A percentile compares a stretch with the other conserved stretches of the same genome.
Evolutionary conservation across 2,329 filamentous ascomycete species (phyloP).

Genomic region (Stromatinia cepivora): DNA sequence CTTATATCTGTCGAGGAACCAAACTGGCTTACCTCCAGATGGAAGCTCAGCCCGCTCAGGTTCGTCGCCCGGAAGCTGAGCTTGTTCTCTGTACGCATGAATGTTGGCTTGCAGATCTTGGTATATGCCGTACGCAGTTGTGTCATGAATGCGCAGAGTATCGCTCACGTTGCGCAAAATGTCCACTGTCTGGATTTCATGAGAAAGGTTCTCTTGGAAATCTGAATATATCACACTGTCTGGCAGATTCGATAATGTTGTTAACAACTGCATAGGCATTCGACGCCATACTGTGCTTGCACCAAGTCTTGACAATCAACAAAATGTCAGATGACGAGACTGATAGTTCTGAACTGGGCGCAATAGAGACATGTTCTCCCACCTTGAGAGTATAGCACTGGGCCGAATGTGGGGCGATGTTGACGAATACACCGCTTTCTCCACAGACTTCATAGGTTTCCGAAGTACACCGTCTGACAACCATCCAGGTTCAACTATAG

Average conservation of each 20-base stretch:
- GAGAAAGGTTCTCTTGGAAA: constrained; percentile 2
- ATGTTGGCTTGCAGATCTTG: not conserved
- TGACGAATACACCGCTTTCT: constrained; percentile 7
- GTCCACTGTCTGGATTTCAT: constrained; percentile 9
- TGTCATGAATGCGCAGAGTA: constrained; percentile 18
- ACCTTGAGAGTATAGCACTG: not conserved
- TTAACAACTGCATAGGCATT: constrained; percentile 25
- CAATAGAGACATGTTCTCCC: not conserved
- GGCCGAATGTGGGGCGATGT: not conserved
- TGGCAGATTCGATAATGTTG: constrained; percentile 10
- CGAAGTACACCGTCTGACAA: not conserved
- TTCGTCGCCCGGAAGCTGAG: constrained; percentile 24
- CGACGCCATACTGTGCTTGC: constrained; percentile 23
- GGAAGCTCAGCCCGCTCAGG: constrained; percentile 1
- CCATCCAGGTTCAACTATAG: not conserved
- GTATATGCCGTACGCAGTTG: constrained; percentile 13
- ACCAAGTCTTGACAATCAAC: constrained; percentile 26
- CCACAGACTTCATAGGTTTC: not conserved
- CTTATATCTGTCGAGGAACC: constrained; percentile 26
- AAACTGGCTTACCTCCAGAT: constrained; percentile 15
- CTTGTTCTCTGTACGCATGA: constrained; percentile 23
- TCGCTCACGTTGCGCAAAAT: constrained; percentile 20
- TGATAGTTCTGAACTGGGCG: not conserved
- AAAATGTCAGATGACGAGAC: constrained; percentile 22
- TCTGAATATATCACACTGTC: constrained; percentile 13